A percentile compares a stretch with the other conserved stretches of the same genome.
Evolutionary conservation across 2,329 filamentous ascomycete species (phyloP).

Genomic region (Aphanocladium album): DNA sequence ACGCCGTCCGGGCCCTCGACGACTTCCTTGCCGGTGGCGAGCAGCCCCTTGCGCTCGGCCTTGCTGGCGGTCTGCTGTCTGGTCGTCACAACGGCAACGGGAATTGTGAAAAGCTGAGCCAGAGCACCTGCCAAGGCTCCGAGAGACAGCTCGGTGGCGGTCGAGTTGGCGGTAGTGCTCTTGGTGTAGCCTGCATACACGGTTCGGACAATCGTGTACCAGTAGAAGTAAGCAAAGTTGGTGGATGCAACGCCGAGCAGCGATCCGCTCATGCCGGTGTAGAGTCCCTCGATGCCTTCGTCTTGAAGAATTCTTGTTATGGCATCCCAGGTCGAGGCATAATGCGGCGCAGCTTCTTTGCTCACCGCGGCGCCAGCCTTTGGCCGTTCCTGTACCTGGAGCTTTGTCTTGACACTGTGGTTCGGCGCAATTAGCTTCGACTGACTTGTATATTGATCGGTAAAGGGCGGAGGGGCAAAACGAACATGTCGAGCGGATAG

Average conservation of each 20-base stretch:
- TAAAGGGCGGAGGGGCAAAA: slow-evolving; percentile 17
- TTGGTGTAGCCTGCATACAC: slow-evolving; percentile 65
- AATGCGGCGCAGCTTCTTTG: slow-evolving; percentile 59
- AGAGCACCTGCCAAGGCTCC: slow-evolving; percentile 85
- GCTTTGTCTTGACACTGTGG: slow-evolving; percentile 82
- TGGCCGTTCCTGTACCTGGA: slow-evolving; percentile 85
- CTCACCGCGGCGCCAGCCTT: slow-evolving; percentile 40
- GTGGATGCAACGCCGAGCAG: slow-evolving; percentile 91
- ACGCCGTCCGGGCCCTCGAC: slow-evolving; percentile 86
- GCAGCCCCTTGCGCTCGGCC: slow-evolving; percentile 74
- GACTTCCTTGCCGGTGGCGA: slow-evolving; percentile 86
- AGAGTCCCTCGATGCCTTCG: slow-evolving; percentile 78
- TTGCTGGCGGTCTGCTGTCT: slow-evolving; percentile 91
- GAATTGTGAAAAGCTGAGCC: slow-evolving; percentile 94
- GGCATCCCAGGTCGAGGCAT: slow-evolving; percentile 82
- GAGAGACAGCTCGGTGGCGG: slow-evolving; percentile 73
- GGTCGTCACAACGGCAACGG: slow-evolving; percentile 91
- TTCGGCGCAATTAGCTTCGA: slow-evolving; percentile 1
- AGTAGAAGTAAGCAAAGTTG: slow-evolving; percentile 99
- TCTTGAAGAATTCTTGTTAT: slow-evolving; percentile 75
- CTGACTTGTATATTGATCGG: not conserved
- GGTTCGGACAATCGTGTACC: slow-evolving; percentile 85
- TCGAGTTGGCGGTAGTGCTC: slow-evolving; percentile 57
- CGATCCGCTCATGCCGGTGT: slow-evolving; percentile 81
- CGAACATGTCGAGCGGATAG: slow-evolving; percentile 94